These are phyloP conservation scores for Helianthus annuus DNA, from an alignment of 129 eudicot species.

Conservation along the genomic window DNA sequence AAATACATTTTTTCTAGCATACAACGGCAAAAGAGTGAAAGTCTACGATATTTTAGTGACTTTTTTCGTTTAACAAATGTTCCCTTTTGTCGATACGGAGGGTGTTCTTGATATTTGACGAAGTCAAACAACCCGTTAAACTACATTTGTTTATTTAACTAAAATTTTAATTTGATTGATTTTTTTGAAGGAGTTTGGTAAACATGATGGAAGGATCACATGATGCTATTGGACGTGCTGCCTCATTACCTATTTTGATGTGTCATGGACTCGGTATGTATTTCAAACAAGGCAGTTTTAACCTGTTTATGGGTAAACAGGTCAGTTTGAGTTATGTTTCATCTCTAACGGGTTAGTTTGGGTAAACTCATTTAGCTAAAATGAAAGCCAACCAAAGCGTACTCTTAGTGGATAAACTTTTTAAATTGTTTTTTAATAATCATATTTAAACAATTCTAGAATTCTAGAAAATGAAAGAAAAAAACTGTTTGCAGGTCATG, in stretches of 20 bases:
- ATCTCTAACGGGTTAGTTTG: neutral
- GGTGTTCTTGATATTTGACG: no score
- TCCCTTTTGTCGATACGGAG: no score
- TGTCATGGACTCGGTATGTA: conserved; percentile 84
- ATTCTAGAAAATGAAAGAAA: neutral
- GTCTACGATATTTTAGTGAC: neutral
- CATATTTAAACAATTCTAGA: neutral
- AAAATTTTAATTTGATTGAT: neutral
- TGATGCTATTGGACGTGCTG: conserved; percentile 84
- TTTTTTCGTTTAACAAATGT: neutral
- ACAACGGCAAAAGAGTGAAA: neutral
- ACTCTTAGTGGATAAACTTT: neutral
- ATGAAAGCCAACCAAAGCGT: neutral
- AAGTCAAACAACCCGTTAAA: neutral
- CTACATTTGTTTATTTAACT: neutral
- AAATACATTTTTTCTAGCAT: no score
- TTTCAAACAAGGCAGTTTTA: neutral
- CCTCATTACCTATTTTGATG: conserved; percentile 79
- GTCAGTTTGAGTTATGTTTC: neutral
- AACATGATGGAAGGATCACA: conserved; percentile 77
- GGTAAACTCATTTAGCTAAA: neutral
- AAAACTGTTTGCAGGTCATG: neutral
- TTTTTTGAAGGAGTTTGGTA: conserved; percentile 55
- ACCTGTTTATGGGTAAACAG: neutral
- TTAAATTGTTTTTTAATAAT: neutral